Evolutionary conservation across 2,329 filamentous ascomycete species (phyloP).

Genomic region (Cladosporium phlei): DNA sequence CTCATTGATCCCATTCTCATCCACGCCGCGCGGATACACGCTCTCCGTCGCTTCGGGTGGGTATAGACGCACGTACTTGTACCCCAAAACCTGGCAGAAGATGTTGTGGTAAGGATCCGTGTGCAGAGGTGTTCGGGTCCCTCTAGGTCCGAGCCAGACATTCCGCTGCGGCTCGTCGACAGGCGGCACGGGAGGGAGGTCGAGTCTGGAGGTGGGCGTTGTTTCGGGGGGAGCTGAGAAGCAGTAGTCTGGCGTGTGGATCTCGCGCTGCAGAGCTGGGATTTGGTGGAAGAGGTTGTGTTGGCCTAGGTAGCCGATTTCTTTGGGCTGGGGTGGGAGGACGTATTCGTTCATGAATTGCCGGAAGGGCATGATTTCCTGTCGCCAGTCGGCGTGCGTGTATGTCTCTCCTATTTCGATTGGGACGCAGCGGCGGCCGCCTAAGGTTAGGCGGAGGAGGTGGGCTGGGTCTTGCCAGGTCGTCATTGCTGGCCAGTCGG

Average conservation of each 20-base stretch:
- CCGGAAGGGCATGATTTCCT: slow-evolving; percentile 70
- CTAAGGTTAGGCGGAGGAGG: slow-evolving; percentile 67
- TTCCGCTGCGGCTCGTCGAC: slow-evolving; percentile 65
- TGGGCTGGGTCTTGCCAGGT: slow-evolving; percentile 73
- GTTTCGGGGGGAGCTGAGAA: slow-evolving; percentile 61
- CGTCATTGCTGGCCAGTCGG: slow-evolving; percentile 73
- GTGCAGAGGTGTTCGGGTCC: slow-evolving; percentile 87
- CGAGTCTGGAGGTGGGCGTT: slow-evolving; percentile 31
- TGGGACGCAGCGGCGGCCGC: slow-evolving; percentile 74
- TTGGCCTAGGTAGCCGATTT: slow-evolving; percentile 79
- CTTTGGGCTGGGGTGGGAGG: slow-evolving; percentile 24
- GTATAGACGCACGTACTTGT: slow-evolving; percentile 90
- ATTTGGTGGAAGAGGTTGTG: slow-evolving; percentile 84
- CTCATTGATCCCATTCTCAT: slow-evolving; percentile 75
- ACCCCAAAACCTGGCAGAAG: slow-evolving; percentile 79
- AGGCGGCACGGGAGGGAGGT: slow-evolving; percentile 16
- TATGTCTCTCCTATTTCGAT: slow-evolving; percentile 80
- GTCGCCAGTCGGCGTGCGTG: slow-evolving; percentile 78
- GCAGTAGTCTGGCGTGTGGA: slow-evolving; percentile 78
- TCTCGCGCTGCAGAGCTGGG: slow-evolving; percentile 68
- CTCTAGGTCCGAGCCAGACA: slow-evolving; percentile 85
- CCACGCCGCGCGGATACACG: slow-evolving; percentile 59
- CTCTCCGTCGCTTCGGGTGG: slow-evolving; percentile 56
- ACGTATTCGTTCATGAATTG: slow-evolving; percentile 66
- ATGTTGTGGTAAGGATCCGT: slow-evolving; percentile 94